Evolutionary conservation across 1,139 yeast genomes (phyloP).

Genomic region (Pichia terricola): DNA sequence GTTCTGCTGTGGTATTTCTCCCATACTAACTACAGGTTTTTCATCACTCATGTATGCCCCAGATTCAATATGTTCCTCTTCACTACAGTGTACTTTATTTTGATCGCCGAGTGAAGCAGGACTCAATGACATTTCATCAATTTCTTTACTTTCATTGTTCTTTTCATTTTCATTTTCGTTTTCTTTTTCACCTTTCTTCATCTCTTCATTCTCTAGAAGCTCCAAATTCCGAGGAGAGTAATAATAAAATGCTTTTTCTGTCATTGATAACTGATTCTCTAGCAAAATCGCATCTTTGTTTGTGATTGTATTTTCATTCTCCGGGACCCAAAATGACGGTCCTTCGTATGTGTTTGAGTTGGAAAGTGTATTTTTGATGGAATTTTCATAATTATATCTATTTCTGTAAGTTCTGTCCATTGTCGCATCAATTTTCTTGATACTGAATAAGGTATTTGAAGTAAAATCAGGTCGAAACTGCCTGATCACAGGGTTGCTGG

Average conservation of each 20-base stretch:
- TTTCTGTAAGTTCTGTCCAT: slow-evolving; percentile 3
- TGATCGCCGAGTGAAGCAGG: too few relatives aligned
- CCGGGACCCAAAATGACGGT: slow-evolving; percentile 31
- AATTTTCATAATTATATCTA: neutral
- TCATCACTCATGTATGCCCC: too few relatives aligned
- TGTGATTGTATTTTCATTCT: slow-evolving; percentile 26
- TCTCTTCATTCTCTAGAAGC: neutral
- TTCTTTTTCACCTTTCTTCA: neutral
- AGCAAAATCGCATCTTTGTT: slow-evolving; percentile 24
- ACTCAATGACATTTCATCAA: too few relatives aligned
- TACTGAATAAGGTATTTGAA: neutral
- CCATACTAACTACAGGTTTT: too few relatives aligned
- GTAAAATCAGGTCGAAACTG: neutral
- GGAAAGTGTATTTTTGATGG: neutral
- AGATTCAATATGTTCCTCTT: too few relatives aligned
- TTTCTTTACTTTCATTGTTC: neutral
- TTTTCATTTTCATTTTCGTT: neutral
- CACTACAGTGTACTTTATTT: too few relatives aligned
- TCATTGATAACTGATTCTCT: slow-evolving; percentile 21
- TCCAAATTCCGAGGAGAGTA: slow-evolving; percentile 13
- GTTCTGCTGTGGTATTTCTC: too few relatives aligned
- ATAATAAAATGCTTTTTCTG: slow-evolving; percentile 24
- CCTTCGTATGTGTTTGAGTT: neutral
- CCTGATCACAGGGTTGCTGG: too few relatives aligned
- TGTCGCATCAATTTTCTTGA: slow-evolving; percentile 20